A percentile compares a stretch with the other conserved stretches of the same genome.
Evolutionary conservation across 345 rosid genomes (phyloP).

Genomic region (Cardamine occulta): DNA sequence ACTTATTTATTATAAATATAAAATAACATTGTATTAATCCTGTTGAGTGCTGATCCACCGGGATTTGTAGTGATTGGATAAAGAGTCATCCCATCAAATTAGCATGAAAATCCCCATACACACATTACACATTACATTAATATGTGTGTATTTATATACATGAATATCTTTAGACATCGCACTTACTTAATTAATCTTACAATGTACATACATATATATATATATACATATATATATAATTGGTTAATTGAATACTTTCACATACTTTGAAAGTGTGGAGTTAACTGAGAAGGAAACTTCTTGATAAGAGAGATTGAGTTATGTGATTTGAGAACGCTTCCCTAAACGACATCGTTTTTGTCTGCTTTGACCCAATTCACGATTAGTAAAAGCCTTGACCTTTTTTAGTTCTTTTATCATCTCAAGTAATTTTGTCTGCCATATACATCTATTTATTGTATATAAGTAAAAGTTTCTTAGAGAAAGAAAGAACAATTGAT

Average conservation of each 20-base stretch:
- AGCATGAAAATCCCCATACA: conserved; percentile 26
- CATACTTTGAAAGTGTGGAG: neutral
- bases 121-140: conserved; percentile 4
- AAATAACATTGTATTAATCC: conserved; percentile 1
- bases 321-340: conserved; percentile 24
- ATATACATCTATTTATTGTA: neutral
- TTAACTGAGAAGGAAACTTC: conserved; percentile 38
- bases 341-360: conserved; percentile 9
- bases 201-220: neutral
- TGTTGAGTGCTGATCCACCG: conserved; percentile 35
- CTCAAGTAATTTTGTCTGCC: conserved; percentile 36
- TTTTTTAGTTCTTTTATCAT: conserved; percentile 9
- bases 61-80: conserved; percentile 48
- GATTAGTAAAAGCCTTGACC: neutral
- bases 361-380: conserved; percentile 31
- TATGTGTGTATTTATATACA: neutral
- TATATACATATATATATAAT: neutral
- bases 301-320: conserved; percentile 2
- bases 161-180: conserved; percentile 21
- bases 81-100: conserved; percentile 35
- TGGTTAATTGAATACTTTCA: conserved; percentile 30
- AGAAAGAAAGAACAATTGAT: neutral
- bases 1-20: neutral
- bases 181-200: conserved; percentile 18
- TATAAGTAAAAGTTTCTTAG: neutral